Conservation (phyloP, 768 basidiomycete species). For the Mycena olivaceomarginata region DNA sequence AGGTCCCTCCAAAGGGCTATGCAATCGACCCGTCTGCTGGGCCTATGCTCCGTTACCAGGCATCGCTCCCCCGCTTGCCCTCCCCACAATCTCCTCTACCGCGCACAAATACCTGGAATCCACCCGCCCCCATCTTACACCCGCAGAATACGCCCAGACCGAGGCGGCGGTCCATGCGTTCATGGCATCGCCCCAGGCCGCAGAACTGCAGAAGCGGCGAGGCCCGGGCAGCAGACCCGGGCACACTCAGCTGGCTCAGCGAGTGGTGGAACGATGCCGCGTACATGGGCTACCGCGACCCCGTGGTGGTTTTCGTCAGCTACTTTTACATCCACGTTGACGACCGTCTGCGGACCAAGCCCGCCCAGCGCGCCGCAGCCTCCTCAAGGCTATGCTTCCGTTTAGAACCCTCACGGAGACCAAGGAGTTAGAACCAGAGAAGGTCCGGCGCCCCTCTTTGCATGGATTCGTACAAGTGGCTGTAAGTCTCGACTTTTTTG, state of each 20-base stretch:
- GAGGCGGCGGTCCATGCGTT: slow-evolving; percentile 79
- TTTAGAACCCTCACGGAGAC: slow-evolving; percentile 91
- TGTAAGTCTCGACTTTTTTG: slow-evolving; percentile 65
- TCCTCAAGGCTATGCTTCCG: slow-evolving; percentile 90
- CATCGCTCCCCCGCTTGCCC: slow-evolving; percentile 85
- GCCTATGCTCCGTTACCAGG: slow-evolving; percentile 85
- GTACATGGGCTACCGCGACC: slow-evolving; percentile 91
- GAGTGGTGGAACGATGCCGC: slow-evolving; percentile 99
- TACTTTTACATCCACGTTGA: slow-evolving; percentile 95
- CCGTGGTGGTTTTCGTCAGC: slow-evolving; percentile 94
- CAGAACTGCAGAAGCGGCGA: slow-evolving; percentile 85
- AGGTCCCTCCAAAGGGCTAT: slow-evolving; percentile 66
- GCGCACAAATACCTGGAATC: slow-evolving; percentile 92
- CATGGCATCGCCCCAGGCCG: slow-evolving; percentile 78
- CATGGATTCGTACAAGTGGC: slow-evolving; percentile 97
- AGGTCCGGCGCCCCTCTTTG: slow-evolving; percentile 86
- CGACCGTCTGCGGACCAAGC: slow-evolving; percentile 71
- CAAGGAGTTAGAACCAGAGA: slow-evolving; percentile 93
- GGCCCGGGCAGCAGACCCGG: slow-evolving; percentile 78
- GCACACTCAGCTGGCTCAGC: slow-evolving; percentile 87
- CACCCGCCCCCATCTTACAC: slow-evolving; percentile 84
- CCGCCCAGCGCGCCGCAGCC: slow-evolving; percentile 83
- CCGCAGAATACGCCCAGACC: slow-evolving; percentile 77
- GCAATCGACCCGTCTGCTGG: slow-evolving; percentile 73
- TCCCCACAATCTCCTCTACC: slow-evolving; percentile 90